Conservation (phyloP, 352 stramenopile genomes). For the Phytophthora pini region DNA sequence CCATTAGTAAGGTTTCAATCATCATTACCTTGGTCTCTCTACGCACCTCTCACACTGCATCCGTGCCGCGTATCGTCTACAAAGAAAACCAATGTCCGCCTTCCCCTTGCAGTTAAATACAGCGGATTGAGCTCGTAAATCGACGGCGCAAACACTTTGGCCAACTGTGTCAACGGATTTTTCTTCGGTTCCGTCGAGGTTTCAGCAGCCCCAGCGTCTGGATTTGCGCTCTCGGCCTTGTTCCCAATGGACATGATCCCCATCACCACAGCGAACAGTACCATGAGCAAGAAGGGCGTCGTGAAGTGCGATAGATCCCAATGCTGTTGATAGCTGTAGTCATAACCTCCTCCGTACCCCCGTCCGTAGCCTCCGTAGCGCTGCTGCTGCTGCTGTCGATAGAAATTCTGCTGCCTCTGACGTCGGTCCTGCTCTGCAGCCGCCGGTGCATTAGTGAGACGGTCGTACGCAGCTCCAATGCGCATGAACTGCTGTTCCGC, state of each 20-base stretch:
- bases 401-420: conserved; percentile 51
- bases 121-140: conserved; percentile 69
- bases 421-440: conserved; percentile 14
- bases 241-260: conserved; percentile 55
- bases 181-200: background rate
- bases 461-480: conserved; percentile 77
- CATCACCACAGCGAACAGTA: conserved; percentile 48
- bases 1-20: background rate
- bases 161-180: conserved; percentile 58
- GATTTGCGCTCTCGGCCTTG: conserved; percentile 23
- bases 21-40: background rate
- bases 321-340: conserved; percentile 42
- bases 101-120: conserved; percentile 66
- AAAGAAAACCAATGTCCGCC: conserved; percentile 72
- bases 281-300: conserved; percentile 59
- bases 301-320: conserved; percentile 41
- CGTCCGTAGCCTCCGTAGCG: conserved; percentile 21
- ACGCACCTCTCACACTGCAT: conserved; percentile 61
- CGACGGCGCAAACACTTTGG: conserved; percentile 75
- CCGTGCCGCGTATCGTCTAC: conserved; percentile 50
- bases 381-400: conserved; percentile 58
- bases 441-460: conserved; percentile 38
- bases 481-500: conserved; percentile 82
- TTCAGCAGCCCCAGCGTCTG: conserved; percentile 4
- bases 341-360: conserved; percentile 3